Base-by-base conservation (phyloP, 345 rosid species). In the Limnanthes douglasii region DNA sequence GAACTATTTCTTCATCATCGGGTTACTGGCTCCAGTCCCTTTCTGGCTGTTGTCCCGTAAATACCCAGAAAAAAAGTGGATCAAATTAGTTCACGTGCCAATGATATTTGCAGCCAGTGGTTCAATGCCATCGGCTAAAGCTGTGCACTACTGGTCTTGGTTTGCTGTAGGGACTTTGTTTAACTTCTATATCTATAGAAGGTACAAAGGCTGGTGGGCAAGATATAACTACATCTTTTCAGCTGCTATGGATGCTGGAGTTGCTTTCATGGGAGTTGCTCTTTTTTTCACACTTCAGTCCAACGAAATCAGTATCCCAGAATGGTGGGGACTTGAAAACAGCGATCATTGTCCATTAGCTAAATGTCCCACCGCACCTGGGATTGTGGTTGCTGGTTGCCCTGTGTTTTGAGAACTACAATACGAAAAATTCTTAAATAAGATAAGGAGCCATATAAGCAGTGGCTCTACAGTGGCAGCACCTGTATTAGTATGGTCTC, bases 1-100 rank as follows among this genome's bases (percentile, higher is more conserved):
- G 66, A 78, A 75, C 54, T 86, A 82, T 84, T 75, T 78, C 73
- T 86, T 86, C 70, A 61, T 86, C 11, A 39, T 75, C n/a, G 97
- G 93, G 12, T n/a, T 57, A 10, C 53, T 82, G 3, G 84, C 93
- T 6, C 94, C 94, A 0, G 22, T 82, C 45, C 88, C 85, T 1
- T 44, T 60, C 7, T 82, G 94, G 88, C 40, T 34, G 25, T 60
- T 82, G 8, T 43, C 77, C 0, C 65, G 42, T 48, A 68, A 60
- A 38, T 86, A 32, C 57, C 88, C 97, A 0, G 60, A 78, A 29
- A 71, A 72, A 34, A 82, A 66, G 44, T 75, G 81, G 79, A 54
- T 82, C 26, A 46, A 30, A 40, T 41, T 31, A 21, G 46, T 82
- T 21, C 74, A 82, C 58, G 37, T 75, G 63, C 95, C 94, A 4